Percentiles rank a stretch among this genome's conserved stretches.
phyloP scores from a whole-genome alignment of 1,284 basidiomycete genomes.

The Malassezia cuniculi region DNA sequence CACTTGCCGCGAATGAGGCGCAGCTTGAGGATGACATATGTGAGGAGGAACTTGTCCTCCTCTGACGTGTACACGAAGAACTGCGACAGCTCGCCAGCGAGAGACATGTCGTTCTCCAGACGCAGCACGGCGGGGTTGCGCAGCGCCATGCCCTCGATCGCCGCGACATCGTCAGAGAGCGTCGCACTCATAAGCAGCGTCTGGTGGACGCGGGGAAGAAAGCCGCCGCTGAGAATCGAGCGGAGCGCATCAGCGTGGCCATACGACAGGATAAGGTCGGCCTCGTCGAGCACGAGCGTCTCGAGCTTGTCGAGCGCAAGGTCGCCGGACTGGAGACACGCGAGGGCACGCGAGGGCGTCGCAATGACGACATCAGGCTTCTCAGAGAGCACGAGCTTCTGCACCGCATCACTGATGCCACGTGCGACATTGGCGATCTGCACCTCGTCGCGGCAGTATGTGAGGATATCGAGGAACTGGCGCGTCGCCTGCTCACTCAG shows the following conservation, averaged over 20 bases:
- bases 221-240: constrained; percentile 59
- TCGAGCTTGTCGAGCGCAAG: constrained; percentile 52
- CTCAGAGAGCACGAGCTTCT: constrained; percentile 72
- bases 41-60: constrained; percentile 86
- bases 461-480: constrained; percentile 59
- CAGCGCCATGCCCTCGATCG: constrained; percentile 72
- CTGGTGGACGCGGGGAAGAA: constrained; percentile 75
- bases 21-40: constrained; percentile 87
- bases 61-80: constrained; percentile 52
- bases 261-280: constrained; percentile 91
- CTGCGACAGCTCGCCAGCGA: constrained; percentile 24
- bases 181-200: constrained; percentile 96
- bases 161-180: constrained; percentile 86
- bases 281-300: constrained; percentile 90
- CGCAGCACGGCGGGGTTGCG: constrained; percentile 59
- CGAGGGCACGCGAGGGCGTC: constrained; percentile 73
- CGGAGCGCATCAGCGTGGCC: constrained; percentile 83
- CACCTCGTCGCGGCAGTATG: constrained; percentile 60
- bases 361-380: constrained; percentile 82
- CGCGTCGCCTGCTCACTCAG: constrained; percentile 75
- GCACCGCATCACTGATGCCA: constrained; percentile 54
- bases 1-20: constrained; percentile 90
- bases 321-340: constrained; percentile 62
- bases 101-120: constrained; percentile 20
- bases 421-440: constrained; percentile 64